phyloP scores from a whole-genome alignment of 768 basidiomycete species.

The Obba rivulosa region DNA sequence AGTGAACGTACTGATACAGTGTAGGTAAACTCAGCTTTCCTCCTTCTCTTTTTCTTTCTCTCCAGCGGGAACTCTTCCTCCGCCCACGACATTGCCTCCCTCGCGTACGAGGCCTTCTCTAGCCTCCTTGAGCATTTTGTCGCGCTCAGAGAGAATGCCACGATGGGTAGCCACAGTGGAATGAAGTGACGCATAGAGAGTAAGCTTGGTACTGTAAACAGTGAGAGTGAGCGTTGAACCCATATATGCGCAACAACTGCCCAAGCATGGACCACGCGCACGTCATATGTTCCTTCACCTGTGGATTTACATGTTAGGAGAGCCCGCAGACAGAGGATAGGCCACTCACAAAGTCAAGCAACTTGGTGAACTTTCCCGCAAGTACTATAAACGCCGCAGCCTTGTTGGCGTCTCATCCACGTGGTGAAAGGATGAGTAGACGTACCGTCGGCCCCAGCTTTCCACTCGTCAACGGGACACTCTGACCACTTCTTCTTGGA shows the following conservation, averaged over 20 bases:
- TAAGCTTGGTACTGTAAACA: constrained; percentile 40
- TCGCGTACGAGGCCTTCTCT: constrained; percentile 34
- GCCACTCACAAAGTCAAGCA: constrained; percentile 45
- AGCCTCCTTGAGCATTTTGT: constrained; percentile 29
- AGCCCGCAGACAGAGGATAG: background rate
- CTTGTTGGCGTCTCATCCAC: background rate
- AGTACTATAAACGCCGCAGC: constrained; percentile 31
- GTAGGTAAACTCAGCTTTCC: background rate
- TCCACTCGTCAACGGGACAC: constrained; percentile 50
- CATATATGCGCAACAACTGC: too few species aligned
- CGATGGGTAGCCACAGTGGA: constrained; percentile 37
- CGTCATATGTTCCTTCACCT: constrained; percentile 47
- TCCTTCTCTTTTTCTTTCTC: background rate
- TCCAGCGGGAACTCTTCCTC: background rate
- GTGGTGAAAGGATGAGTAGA: background rate
- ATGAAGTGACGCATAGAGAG: constrained; percentile 41
- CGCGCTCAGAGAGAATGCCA: constrained; percentile 34
- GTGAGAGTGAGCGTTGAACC: too few species aligned
- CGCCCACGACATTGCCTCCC: constrained; percentile 32
- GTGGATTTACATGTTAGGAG: background rate
- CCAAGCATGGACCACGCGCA: constrained; percentile 27
- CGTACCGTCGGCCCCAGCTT: constrained; percentile 46
- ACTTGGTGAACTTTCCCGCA: constrained; percentile 32
- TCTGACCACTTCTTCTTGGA: constrained; percentile 42
- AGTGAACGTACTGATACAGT: too few species aligned